Evolutionary conservation across 2,329 filamentous ascomycete species (phyloP), one percentile per base, ranked within the genome.

Genomic region (Lecanosticta acicola): DNA sequence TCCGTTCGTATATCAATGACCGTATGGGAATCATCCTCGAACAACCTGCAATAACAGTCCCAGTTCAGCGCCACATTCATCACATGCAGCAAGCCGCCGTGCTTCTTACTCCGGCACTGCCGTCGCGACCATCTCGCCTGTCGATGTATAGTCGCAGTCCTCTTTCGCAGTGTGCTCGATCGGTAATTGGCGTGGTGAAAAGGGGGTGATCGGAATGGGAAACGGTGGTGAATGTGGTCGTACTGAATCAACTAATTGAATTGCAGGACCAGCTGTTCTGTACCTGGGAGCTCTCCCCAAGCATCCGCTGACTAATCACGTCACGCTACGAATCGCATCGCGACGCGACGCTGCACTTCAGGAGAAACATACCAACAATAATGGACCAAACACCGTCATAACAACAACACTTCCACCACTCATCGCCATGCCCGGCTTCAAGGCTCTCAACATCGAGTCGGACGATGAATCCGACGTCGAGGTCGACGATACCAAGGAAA

Each of bases 1-100:
- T 98, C 93, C 59, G 91, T 94, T 67, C 93, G 84, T 59, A 89
- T 83, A 65, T 96, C 90, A 67, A 96, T 84, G 42, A 91, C 87
- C 60, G 94, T 88, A 64, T 94, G 85, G 51, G 94, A 78, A 54
- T 93, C 80, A 70, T 96, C 89, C 72, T 98, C 93, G 60, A 90
- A 91, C 62, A 98, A 84, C 71, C 93, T 97, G 51, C 65, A 67
- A 54, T 68, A 63, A n/a, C 39, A 36, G n/a, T n/a, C n/a, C n/a
- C n/a, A n/a, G n/a, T 32, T 48, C 45, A 48, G 45, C 45, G 26
- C 24, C 37, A 41, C 35, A 14, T 8, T 26, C 26, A n/a, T 43
- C 39, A 39, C 29, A 43, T 33, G 43, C 29, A 29, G 21, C 39
- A 18, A 46, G 45, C 45, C 37, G 43, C 39, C 43, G 45, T 44